Base-by-base conservation (phyloP, 2,329 filamentous ascomycete genomes). In the Lecanicillium sp. region DNA sequence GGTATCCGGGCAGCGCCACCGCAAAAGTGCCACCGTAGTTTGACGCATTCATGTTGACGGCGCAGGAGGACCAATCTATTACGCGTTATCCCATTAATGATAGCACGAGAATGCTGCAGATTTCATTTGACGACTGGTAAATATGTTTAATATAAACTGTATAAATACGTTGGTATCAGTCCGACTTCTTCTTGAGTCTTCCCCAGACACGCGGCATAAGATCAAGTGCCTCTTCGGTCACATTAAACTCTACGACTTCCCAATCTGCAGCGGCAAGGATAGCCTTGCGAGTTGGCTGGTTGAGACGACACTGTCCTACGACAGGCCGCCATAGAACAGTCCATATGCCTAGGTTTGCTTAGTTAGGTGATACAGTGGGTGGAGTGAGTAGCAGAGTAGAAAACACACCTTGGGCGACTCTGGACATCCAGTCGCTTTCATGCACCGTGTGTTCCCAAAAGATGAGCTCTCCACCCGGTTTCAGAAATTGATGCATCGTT, bases 381-480 rank as follows among this genome's bases (percentile, higher is more conserved):
- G 30, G 7, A 33, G 9, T 5, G 12, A 48, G 42, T 37, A n/a
- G 33, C 12, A 12, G 15, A 14, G 17, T 13, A 20, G 14, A 22
- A 20, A 11, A 46, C 51, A 27, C 48, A 58, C 56, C 46, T 50
- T 59, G 56, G 14, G 38, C 51, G 20, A 45, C 27, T 22, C 40
- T 40, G 4, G 62, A 63, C 14, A 57, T 17, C 28, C 14, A 16
- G 19, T 57, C 42, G 13, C 19, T 16, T 15, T 43, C 42, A 37
- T 46, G 58, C 37, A 42, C 43, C 37, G 45, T 48, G 40, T 68
- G 65, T 43, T 68, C 65, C 59, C 65, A 68, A 40, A 68, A 68
- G n/a, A 68, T 51, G 41, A 68, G 60, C 34, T 55, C 58, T 9
- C 65, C 65, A 2, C 64, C 64, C 0, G 65, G 65, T 40, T 61